Evolutionary conservation across 108 stramenopile species (phyloP).

Genomic region (Aurantiochytrium sp.): DNA sequence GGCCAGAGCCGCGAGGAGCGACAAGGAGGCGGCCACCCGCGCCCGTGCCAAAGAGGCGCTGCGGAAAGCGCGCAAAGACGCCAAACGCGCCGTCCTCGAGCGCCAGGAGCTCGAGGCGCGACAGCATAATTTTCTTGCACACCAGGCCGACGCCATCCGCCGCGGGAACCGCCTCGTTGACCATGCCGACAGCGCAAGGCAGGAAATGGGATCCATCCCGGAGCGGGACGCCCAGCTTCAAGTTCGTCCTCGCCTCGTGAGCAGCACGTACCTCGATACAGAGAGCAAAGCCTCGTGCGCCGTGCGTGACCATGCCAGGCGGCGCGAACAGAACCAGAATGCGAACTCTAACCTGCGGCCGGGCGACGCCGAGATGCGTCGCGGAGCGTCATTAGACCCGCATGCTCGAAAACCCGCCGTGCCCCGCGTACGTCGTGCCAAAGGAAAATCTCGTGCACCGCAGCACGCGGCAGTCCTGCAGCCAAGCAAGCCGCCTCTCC

Average conservation of each 20-base stretch:
- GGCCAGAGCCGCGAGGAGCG: no score
- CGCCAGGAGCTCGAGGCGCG: background rate
- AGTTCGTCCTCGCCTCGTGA: no score
- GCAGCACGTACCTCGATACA: no score
- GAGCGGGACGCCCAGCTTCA: no score
- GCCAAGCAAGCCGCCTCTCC: background rate
- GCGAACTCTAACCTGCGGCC: no score
- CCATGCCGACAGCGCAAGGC: background rate
- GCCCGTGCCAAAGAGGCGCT: background rate
- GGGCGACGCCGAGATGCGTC: no score
- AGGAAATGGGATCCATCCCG: background rate
- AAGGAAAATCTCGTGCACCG: background rate
- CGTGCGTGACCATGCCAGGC: no score
- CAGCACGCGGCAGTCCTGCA: background rate
- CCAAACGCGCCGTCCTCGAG: background rate
- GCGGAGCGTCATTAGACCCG: no score
- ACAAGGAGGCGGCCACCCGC: background rate
- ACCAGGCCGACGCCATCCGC: background rate
- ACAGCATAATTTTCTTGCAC: background rate
- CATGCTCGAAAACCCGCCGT: background rate
- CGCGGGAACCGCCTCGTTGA: background rate
- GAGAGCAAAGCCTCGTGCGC: no score
- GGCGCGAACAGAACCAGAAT: no score
- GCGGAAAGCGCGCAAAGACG: background rate
- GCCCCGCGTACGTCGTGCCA: background rate